These are phyloP conservation scores for Linnemannia exigua DNA, from an alignment of 192 early-diverging fungal species.

Conservation along the genomic window DNA sequence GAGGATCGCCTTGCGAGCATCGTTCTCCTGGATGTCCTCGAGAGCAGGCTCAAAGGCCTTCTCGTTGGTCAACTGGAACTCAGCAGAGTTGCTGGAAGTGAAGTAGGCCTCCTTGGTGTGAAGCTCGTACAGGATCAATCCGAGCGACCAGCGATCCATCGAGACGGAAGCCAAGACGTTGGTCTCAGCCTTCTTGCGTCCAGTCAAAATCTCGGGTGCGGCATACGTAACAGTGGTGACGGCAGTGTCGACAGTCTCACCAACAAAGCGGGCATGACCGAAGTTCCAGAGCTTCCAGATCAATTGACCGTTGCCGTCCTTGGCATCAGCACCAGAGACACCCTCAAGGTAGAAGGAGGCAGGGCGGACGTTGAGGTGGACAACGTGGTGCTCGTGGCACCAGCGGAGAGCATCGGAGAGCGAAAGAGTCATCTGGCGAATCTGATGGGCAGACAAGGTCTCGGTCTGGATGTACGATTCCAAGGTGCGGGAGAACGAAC, in stretches of 20 bases:
- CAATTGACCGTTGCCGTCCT: slow-evolving; percentile 34
- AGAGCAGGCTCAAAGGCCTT: slow-evolving; percentile 39
- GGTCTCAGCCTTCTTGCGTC: slow-evolving; percentile 48
- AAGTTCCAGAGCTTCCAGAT: slow-evolving; percentile 60
- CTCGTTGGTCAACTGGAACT: slow-evolving; percentile 47
- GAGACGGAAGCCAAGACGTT: slow-evolving; percentile 46
- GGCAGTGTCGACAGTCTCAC: slow-evolving; percentile 49
- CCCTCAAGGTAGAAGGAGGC: slow-evolving; percentile 55
- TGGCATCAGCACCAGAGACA: slow-evolving; percentile 33
- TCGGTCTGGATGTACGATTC: slow-evolving; percentile 49
- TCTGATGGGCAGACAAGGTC: slow-evolving; percentile 27
- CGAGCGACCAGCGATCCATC: slow-evolving; percentile 59
- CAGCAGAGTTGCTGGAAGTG: slow-evolving; percentile 27
- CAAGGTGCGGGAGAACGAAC: slow-evolving; percentile 44
- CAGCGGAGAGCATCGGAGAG: slow-evolving; percentile 56
- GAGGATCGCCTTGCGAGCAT: slow-evolving; percentile 42
- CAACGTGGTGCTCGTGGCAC: slow-evolving; percentile 58
- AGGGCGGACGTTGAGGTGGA: slow-evolving; percentile 56
- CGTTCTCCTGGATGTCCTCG: slow-evolving; percentile 29
- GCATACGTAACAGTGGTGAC: slow-evolving; percentile 56
- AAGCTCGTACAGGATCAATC: slow-evolving; percentile 56
- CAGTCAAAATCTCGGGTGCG: slow-evolving; percentile 53
- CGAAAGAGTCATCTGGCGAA: slow-evolving; percentile 46
- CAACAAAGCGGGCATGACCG: slow-evolving; percentile 56
- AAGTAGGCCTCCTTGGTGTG: slow-evolving; percentile 53